Percentiles rank a stretch among this genome's conserved stretches.
Conservation (phyloP, 345 rosid genomes). For the Corchorus olitorius region DNA sequence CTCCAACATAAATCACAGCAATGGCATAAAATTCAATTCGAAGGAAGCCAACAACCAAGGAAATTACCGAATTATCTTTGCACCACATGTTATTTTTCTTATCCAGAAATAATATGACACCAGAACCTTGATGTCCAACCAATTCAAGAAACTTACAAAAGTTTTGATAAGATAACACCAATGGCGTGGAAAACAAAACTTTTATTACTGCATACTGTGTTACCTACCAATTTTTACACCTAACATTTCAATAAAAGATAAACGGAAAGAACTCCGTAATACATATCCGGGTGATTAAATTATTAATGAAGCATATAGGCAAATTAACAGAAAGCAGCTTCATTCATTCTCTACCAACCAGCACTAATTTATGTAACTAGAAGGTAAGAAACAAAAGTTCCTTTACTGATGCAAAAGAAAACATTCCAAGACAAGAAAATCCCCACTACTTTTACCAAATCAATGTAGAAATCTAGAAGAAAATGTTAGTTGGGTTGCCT, state of each 20-base stretch:
- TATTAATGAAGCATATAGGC: neutral
- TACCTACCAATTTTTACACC: neutral
- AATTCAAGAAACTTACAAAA: conserved; percentile 11
- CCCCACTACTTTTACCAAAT: neutral
- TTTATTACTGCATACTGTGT: neutral
- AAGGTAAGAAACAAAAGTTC: conserved; percentile 9
- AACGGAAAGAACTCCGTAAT: neutral
- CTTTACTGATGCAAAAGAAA: neutral
- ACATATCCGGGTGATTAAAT: neutral
- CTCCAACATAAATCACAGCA: neutral
- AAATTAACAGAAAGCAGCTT: neutral
- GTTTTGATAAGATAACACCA: neutral
- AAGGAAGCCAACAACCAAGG: neutral
- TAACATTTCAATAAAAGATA: conserved; percentile 3
- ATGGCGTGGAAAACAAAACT: neutral
- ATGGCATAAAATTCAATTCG: conserved; percentile 4
- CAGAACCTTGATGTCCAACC: conserved; percentile 6
- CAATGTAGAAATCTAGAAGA: neutral
- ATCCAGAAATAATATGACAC: neutral
- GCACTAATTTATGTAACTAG: neutral
- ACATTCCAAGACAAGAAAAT: conserved; percentile 6
- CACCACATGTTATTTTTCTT: conserved; percentile 6
- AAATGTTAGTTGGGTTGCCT: conserved; percentile 13
- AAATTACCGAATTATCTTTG: neutral
- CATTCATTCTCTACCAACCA: conserved; percentile 12